Evolutionary conservation across 371 early-diverging fungal genomes (phyloP).

Genomic region (Phascolomyces articulosus): DNA sequence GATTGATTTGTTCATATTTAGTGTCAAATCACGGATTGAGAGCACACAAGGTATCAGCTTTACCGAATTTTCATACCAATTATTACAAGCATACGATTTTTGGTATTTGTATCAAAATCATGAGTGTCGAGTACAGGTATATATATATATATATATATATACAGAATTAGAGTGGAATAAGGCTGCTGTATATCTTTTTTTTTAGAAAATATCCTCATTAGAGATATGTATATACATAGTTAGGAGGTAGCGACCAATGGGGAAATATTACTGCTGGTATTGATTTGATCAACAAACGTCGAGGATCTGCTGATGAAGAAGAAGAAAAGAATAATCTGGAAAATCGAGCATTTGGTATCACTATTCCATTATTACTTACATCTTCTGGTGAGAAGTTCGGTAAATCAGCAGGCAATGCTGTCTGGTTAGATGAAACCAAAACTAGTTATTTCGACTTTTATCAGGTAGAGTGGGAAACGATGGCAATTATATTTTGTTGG

Average conservation of each 20-base stretch:
- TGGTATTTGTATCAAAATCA: slow-evolving; percentile 77
- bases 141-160: slow-evolving; percentile 7
- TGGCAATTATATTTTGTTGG: background rate
- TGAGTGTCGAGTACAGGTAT: slow-evolving; percentile 72
- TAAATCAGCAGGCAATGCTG: slow-evolving; percentile 94
- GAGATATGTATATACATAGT: slow-evolving; percentile 36
- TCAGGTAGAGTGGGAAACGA: slow-evolving; percentile 68
- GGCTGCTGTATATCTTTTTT: too few relatives aligned
- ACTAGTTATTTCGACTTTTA: slow-evolving; percentile 90
- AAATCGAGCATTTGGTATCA: slow-evolving; percentile 76
- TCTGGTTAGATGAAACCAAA: slow-evolving; percentile 87
- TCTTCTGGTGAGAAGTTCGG: slow-evolving; percentile 94
- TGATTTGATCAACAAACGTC: slow-evolving; percentile 80
- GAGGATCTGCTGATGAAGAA: slow-evolving; percentile 1
- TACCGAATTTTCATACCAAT: slow-evolving; percentile 95
- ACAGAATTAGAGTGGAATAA: background rate
- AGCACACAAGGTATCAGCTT: slow-evolving; percentile 90
- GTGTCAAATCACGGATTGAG: slow-evolving; percentile 78
- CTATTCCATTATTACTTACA: slow-evolving; percentile 88
- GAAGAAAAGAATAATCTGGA: slow-evolving; percentile 24
- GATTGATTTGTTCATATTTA: slow-evolving; percentile 12
- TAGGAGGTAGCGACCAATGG: slow-evolving; percentile 98
- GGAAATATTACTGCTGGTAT: slow-evolving; percentile 96
- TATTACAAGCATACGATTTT: slow-evolving; percentile 95
- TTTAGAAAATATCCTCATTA: background rate